Evolutionary conservation across 2,329 filamentous ascomycete genomes (phyloP), one percentile per base, ranked within the genome.

Genomic region (Daldinia sp.): DNA sequence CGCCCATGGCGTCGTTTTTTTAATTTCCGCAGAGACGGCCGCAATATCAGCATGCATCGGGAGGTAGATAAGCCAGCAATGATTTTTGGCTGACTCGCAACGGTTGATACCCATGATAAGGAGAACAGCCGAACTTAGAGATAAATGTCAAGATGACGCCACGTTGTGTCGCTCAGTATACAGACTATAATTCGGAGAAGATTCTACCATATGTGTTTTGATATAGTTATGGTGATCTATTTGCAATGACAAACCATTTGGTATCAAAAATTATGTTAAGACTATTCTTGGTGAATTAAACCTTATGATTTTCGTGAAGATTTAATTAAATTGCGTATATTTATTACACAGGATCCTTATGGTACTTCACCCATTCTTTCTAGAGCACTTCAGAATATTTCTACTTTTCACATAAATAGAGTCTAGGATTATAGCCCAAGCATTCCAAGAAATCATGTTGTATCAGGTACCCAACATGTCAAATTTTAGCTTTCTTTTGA

Each of bases 81-180:
- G 62, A 35, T 56, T 51, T 63, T 53, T 65, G 56, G 56, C 62
- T 62, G 63, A 66, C 57, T 67, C 41, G 63, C 63, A 39, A 63
- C 56, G 69, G 69, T 71, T 71, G 69, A 71, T 71, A 71, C 69
- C 69, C 69, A 67, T 65, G 67, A 69, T 71, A 63, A 69, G 64
- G 69, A 71, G 56, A 59, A 53, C 28, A 58, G 51, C 54, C 51
- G 41, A 60, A 63, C 50, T 57, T 71, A 71, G 66, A 68, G 13
- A 63, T 33, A 60, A 51, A 63, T 33, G 50, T 54, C 55, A 46
- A 55, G 56, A 57, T 30, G 63, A 57, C 67, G 69, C 57, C 42
- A 39, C 33, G 30, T 35, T 44, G 66, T 65, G 59, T 60, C 65
- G 55, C 56, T 60, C 50, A 54, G 18, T 58, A 56, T 62, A 63